phyloP scores from a whole-genome alignment of 768 basidiomycete species.

The Pleurotus citrinopileatus region DNA sequence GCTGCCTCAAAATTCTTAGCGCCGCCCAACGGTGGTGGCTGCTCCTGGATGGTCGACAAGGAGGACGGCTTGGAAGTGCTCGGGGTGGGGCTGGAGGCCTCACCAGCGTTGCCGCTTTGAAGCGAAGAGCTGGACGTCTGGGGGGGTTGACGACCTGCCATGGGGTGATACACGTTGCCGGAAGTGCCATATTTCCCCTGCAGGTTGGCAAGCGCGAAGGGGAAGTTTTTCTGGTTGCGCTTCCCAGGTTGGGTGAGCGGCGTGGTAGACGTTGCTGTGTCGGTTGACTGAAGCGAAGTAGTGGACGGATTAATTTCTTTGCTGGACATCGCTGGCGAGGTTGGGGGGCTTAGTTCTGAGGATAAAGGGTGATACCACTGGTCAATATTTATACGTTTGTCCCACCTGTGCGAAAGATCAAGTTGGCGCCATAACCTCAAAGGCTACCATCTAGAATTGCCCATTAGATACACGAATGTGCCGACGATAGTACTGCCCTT shows the following conservation, averaged over 20 bases:
- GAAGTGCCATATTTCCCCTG: constrained; percentile 1
- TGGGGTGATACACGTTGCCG: neutral
- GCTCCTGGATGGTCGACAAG: constrained; percentile 4
- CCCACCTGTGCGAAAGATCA: too few species aligned
- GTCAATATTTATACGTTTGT: too few species aligned
- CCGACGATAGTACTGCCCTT: too few species aligned
- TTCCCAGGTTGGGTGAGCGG: constrained; percentile 11
- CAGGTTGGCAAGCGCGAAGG: neutral
- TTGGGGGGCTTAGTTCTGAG: too few species aligned
- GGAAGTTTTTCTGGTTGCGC: neutral
- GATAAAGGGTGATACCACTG: too few species aligned
- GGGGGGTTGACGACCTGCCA: neutral
- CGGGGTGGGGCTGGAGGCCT: neutral
- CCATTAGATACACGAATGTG: too few species aligned
- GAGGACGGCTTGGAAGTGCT: constrained; percentile 1
- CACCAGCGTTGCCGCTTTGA: neutral
- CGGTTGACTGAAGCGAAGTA: constrained; percentile 19
- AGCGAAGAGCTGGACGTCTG: neutral
- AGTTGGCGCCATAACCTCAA: too few species aligned
- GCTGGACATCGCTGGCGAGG: constrained; percentile 1
- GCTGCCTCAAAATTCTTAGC: constrained; percentile 5
- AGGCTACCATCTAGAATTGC: too few species aligned
- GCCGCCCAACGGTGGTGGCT: neutral
- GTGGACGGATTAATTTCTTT: constrained; percentile 14
- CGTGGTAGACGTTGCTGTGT: constrained; percentile 14